A percentile compares a stretch with the other conserved stretches of the same genome.
Evolutionary conservation across 179 eudicot genomes (phyloP).

Genomic region (Heliamphora pulchella): DNA sequence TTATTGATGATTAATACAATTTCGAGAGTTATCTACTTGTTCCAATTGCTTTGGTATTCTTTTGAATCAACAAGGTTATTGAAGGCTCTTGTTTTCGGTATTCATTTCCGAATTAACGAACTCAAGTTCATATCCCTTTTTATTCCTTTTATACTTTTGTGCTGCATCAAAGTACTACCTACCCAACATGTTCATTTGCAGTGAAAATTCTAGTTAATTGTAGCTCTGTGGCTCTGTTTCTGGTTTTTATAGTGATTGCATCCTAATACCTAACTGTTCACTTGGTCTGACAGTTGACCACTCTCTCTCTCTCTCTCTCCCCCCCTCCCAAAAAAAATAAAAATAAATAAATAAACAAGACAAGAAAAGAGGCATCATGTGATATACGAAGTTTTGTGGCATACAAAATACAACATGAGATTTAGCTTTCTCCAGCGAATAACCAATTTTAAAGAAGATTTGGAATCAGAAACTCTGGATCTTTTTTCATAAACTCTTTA

Average conservation of each 20-base stretch:
- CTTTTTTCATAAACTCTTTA: background rate
- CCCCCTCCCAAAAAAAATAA: background rate
- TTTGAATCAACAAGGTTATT: no score
- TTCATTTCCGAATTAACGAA: no score
- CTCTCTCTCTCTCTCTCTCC: background rate
- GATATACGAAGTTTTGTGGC: slow-evolving; percentile 15
- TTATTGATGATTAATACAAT: no score
- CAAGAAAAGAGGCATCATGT: slow-evolving; percentile 3
- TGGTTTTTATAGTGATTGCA: background rate
- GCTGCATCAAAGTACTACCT: no score
- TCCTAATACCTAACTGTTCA: background rate
- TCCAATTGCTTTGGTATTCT: no score
- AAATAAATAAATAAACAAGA: no score
- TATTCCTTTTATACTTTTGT: no score
- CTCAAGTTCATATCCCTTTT: no score
- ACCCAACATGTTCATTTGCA: background rate
- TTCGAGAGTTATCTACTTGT: no score
- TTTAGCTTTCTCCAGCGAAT: slow-evolving; percentile 9
- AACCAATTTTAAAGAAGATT: slow-evolving; percentile 4
- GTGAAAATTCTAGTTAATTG: background rate
- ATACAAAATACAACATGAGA: slow-evolving; percentile 6
- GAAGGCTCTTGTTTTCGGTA: no score
- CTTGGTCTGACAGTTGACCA: background rate
- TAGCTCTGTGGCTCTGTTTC: slow-evolving; percentile 5
- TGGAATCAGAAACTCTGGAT: background rate